Evolutionary conservation across 441 rosid species (phyloP), one percentile per base, ranked within the genome.

Genomic region (Erysimum cheiri): DNA sequence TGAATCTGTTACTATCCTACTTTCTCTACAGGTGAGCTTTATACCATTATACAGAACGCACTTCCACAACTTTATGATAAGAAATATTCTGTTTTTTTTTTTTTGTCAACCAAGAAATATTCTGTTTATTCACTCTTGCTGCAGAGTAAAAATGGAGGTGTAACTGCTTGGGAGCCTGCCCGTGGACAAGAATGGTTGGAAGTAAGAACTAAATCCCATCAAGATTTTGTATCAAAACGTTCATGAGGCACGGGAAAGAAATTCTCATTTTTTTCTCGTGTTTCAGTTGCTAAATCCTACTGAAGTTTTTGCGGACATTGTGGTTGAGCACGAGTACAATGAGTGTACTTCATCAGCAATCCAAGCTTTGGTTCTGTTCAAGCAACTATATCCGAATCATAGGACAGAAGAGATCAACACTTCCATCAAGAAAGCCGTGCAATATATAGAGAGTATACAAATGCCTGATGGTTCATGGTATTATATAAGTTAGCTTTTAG

Each of bases 141-240:
- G 26, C 48, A 77, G 81, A 77, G 81, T 69, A 69, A 58, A 68
- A 77, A 77, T 69, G 81, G 81, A 56, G 81, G 81, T 64, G 60
- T 87, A 52, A 80, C 88, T n/a, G 92, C 90, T 55, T 87, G 92
- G 88, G 92, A 87, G 74, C 86, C 92, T 48, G 81, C 81, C 32
- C 78, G 90, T 64, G 90, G 87, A 36, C 83, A 72, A 67, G 44
- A 77, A 41, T 87, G 87, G 88, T 70, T 87, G 61, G 90, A 87
- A 86, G 88, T 87, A 82, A 74, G 80, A 53, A 39, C 26, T 0
- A 32, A 49, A 24, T 10, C 40, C 11, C 65, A 47, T 47, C 43
- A 31, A 54, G 15, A 39, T 48, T 32, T 46, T 22, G 29, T 24
- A 75, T 46, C 31, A 44, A 6, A 54, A 41, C 7, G 3, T 39